Base-by-base conservation (phyloP, 2,329 filamentous ascomycete species). In the Trichophyton benhamiae region DNA sequence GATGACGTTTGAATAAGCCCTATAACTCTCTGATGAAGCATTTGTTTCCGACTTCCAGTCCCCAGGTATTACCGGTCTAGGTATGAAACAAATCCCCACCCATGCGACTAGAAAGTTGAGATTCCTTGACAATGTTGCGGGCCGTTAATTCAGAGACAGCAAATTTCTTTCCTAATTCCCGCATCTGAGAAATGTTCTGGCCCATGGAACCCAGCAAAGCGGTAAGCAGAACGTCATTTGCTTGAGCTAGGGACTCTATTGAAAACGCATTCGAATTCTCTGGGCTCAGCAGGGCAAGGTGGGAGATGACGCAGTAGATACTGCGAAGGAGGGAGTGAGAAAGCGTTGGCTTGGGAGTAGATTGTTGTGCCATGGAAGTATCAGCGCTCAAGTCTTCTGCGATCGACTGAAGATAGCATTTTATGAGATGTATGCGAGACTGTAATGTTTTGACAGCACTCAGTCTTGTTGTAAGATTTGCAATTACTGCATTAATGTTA, bases 391-490 rank as follows among this genome's bases (percentile, higher is more conserved):
- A 38, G 33, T 9, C 11, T 22, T 59, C 57, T 20, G 84, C 85
- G 6, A 83, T 79, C 0, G 88, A 87, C 65, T 86, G 79, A 55
- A 99, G 83, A 71, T 96, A 97, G n/a, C 80, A 80, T 63, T 82
- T 82, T 66, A 92, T 82, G 61, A 92, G 81, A 52, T 82, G 80
- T 67, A 94, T 83, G 58, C 89, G 84, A 5, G 86, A 83, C 69
- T 92, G 86, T 30, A 99, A 83, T 85, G 96, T 96, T 76, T 91
- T 92, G 70, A 96, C 87, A 27, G 94, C 91, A 74, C 96, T 97
- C 65, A 87, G 83, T 69, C 95, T 96, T 63, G 91, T 88, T 30
- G 87, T 94, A 22, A 99, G 83, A 15, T 79, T 82, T 25, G 84
- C 80, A 60, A 87, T 79, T 52, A 86, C 80, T 82, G 62, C 30